These are phyloP conservation scores for Dillenia suffruticosa DNA, from an alignment of 164 flowering plant genomes.

Conservation along the genomic window DNA sequence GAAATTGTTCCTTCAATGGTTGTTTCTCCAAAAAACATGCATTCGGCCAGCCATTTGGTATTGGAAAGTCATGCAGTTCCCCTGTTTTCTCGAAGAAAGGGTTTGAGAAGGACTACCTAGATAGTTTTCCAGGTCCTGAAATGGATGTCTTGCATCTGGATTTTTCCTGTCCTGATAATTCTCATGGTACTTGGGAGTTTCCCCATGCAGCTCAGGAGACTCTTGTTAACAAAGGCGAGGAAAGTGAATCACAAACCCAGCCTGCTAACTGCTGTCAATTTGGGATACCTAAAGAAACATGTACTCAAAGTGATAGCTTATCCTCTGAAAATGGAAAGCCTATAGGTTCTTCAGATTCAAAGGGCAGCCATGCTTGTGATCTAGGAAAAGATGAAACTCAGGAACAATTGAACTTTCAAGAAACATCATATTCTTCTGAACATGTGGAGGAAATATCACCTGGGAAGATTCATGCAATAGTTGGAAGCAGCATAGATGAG, in stretches of 20 bases:
- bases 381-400: slow-evolving; percentile 16
- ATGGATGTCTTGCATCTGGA: slow-evolving; percentile 11
- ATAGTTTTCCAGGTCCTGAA: slow-evolving; percentile 14
- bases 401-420: slow-evolving; percentile 8
- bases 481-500: slow-evolving; percentile 10
- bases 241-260: slow-evolving; percentile 16
- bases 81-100: slow-evolving; percentile 13
- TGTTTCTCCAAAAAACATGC: slow-evolving; percentile 14
- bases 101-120: slow-evolving; percentile 13
- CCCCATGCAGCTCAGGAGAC: slow-evolving; percentile 15
- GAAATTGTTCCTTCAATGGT: slow-evolving; percentile 16
- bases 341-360: slow-evolving; percentile 11
- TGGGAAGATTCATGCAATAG: slow-evolving; percentile 14
- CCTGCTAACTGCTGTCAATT: slow-evolving; percentile 6
- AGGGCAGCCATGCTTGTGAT: slow-evolving; percentile 15
- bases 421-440: slow-evolving; percentile 16
- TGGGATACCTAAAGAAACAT: slow-evolving; percentile 18
- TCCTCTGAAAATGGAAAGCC: slow-evolving; percentile 18
- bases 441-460: slow-evolving; percentile 25
- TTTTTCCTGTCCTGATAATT: slow-evolving; percentile 14
- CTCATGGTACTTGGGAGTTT: slow-evolving; percentile 11
- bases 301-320: slow-evolving; percentile 10
- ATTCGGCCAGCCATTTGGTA: slow-evolving; percentile 18
- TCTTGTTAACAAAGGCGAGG: slow-evolving; percentile 12
- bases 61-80: slow-evolving; percentile 13